Percentiles rank a stretch among this genome's conserved stretches.
Conservation (phyloP, 2,329 filamentous ascomycete species). For the Xylariales sp. region DNA sequence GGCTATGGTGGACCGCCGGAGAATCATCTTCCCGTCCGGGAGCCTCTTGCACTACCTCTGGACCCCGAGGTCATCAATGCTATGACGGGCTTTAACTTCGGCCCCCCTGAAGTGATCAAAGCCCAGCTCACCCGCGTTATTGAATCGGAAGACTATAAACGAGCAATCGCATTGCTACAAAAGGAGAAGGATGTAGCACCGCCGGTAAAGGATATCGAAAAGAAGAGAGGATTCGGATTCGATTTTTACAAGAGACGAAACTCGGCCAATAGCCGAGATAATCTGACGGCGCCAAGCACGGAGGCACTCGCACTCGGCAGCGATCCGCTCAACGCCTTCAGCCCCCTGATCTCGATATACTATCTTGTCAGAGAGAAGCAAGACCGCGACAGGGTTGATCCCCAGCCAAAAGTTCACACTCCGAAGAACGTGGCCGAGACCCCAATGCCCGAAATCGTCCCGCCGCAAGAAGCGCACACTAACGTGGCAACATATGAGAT, state of each 20-base stretch:
- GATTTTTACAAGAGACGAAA: slow-evolving; percentile 96
- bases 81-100: slow-evolving; percentile 99
- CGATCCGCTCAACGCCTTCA: slow-evolving; percentile 91
- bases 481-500: slow-evolving; percentile 83
- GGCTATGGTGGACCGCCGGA: slow-evolving; percentile 83
- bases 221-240: slow-evolving; percentile 80
- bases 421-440: slow-evolving; percentile 38
- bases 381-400: slow-evolving; percentile 62
- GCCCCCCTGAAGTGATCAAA: slow-evolving; percentile 76
- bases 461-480: slow-evolving; percentile 84
- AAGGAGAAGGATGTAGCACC: slow-evolving; percentile 60
- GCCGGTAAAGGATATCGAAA: slow-evolving; percentile 65
- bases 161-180: slow-evolving; percentile 67
- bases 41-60: slow-evolving; percentile 79
- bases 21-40: slow-evolving; percentile 78
- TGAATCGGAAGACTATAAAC: slow-evolving; percentile 90
- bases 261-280: slow-evolving; percentile 84
- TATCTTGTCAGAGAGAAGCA: slow-evolving; percentile 95
- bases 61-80: slow-evolving; percentile 80
- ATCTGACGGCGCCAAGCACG: slow-evolving; percentile 74
- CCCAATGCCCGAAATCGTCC: slow-evolving; percentile 66
- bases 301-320: slow-evolving; percentile 78
- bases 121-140: slow-evolving; percentile 79
- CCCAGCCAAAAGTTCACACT: slow-evolving; percentile 22
- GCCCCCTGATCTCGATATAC: slow-evolving; percentile 88